Percentiles rank a stretch among this genome's conserved stretches.
Evolutionary conservation across 257 asterid species (phyloP).

Genomic region (Anisodus acutangulus): DNA sequence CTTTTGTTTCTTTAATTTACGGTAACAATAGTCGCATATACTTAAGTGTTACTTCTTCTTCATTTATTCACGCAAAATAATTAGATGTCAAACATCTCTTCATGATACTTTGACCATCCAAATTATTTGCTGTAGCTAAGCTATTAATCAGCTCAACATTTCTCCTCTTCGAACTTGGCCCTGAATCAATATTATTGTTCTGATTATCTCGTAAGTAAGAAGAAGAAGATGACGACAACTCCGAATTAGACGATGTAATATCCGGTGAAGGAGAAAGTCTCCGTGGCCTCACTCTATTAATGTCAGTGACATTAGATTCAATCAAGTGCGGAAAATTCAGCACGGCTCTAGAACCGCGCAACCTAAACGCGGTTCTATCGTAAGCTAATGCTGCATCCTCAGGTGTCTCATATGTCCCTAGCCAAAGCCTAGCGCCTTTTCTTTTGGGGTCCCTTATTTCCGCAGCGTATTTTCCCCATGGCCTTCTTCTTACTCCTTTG

Average conservation of each 20-base stretch:
- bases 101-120: neutral
- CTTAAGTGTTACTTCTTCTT: neutral
- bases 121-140: neutral
- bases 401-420: conserved; percentile 30
- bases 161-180: conserved; percentile 5
- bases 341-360: conserved; percentile 9
- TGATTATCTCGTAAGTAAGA: neutral
- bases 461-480: conserved; percentile 31
- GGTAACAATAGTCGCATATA: neutral
- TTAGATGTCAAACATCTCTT: neutral
- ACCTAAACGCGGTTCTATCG: conserved; percentile 17
- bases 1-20: too few species aligned
- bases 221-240: neutral
- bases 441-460: conserved; percentile 25
- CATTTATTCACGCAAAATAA: neutral
- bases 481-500: conserved; percentile 24
- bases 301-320: neutral
- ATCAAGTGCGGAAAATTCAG: conserved; percentile 28
- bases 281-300: conserved; percentile 12
- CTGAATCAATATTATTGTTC: neutral
- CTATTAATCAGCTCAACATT: neutral
- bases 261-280: neutral
- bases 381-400: conserved; percentile 32
- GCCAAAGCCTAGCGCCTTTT: conserved; percentile 8
- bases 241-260: neutral